Base-by-base conservation (phyloP, 2,329 filamentous ascomycete genomes). In the Xylariaceae sp. region DNA sequence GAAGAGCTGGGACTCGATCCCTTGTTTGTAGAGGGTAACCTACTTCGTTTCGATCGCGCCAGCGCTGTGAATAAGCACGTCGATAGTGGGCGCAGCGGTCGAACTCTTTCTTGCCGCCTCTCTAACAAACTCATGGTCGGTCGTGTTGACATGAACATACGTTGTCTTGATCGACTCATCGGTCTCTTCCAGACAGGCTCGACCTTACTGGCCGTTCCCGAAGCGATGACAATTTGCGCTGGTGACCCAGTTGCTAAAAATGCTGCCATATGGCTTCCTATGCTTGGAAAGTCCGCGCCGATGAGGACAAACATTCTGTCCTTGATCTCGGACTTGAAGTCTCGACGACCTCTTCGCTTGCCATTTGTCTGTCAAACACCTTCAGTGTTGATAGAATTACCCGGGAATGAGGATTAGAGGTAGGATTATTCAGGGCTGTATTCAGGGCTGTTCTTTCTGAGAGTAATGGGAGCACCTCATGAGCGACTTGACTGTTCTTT, bases 1-100 rank as follows among this genome's bases (percentile, higher is more conserved):
- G 7, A 70, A 74, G 2, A 75, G 68, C 47, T 75, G 66, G 5
- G 60, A 57, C 46, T 73, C 70, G 18, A 70, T 61, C 1, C 57
- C 56, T 35, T 62, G 55, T 41, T 60, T 62, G 35, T 63, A 60
- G 5, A 58, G 41, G 4, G 51, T 58, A 40, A 59, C 62, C 35
- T 60, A 48, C 41, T 58, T 56, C n/a, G 58, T 44, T 2, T 53
- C 58, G 57, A 63, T 62, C 12, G 49, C 49, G 11, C 57, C 59
- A 11, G 57, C 59, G 10, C 53, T 59, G 43, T 63, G 58, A 27
- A 62, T 51, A 2, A 64, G 49, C 1, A 62, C 55, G 27, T 62
- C 51, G 42, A 61, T 59, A 40, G 55, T 58, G 15, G 53, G 52
- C 17, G 52, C 45, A 2, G 52, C 50, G 2, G 48, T 50, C 11